Percentiles rank a stretch among this genome's conserved stretches.
These are phyloP conservation scores for Pouteria campechiana DNA, from an alignment of 179 eudicot species.

Conservation along the genomic window DNA sequence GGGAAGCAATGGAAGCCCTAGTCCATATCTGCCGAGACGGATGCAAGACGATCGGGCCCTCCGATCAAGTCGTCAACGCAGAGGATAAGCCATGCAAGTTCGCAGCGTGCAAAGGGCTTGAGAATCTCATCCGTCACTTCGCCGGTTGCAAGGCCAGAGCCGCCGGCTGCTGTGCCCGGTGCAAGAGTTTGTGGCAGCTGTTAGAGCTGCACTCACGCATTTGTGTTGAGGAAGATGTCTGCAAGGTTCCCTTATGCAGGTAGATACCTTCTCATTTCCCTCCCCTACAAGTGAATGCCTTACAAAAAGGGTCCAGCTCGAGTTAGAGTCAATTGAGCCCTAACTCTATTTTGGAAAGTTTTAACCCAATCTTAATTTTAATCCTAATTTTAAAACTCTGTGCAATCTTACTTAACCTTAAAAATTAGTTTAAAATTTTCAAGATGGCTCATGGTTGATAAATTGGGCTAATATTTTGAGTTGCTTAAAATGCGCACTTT, in stretches of 20 bases:
- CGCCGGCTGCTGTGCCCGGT: constrained; percentile 71
- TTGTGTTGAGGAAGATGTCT: constrained; percentile 51
- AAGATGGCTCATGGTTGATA: too few relatives aligned
- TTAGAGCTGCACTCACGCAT: constrained; percentile 78
- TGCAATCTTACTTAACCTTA: too few relatives aligned
- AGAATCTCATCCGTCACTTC: constrained; percentile 67
- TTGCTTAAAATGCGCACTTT: too few relatives aligned
- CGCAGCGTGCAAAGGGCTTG: constrained; percentile 63
- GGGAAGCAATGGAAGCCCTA: constrained; percentile 96
- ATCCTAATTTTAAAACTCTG: too few relatives aligned
- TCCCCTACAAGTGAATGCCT: too few relatives aligned
- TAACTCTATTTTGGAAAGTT: too few relatives aligned
- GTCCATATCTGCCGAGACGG: constrained; percentile 89
- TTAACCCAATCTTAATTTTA: too few relatives aligned
- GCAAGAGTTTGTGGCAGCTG: constrained; percentile 95
- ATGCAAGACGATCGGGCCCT: constrained; percentile 80
- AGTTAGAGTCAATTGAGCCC: too few relatives aligned
- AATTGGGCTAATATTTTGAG: too few relatives aligned
- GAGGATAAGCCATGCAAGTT: constrained; percentile 55
- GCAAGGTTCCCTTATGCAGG: constrained; percentile 96
- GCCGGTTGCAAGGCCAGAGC: constrained; percentile 74
- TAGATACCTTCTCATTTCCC: too few relatives aligned
- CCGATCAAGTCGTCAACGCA: constrained; percentile 37
- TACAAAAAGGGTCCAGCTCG: too few relatives aligned
- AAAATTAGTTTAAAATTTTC: too few relatives aligned